Percentiles rank a stretch among this genome's conserved stretches.
These are phyloP conservation scores for Penicillium waksmanii DNA, from an alignment of 495 filamentous ascomycete genomes.

Conservation along the genomic window DNA sequence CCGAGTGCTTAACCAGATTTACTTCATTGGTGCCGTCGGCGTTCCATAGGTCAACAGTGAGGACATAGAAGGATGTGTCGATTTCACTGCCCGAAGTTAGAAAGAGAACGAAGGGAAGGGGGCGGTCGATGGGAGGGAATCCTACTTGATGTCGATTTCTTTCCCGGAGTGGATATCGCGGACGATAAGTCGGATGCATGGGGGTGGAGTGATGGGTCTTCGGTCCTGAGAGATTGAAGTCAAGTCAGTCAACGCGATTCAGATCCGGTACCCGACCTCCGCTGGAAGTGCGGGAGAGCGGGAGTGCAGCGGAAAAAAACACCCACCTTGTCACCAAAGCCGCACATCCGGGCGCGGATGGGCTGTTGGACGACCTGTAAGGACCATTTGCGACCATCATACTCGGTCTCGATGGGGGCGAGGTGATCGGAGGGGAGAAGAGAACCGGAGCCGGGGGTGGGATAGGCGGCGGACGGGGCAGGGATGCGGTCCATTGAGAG, in stretches of 20 bases:
- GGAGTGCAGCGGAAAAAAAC: conserved; percentile 4
- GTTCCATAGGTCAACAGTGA: conserved; percentile 92
- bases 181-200: conserved; percentile 85
- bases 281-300: background rate
- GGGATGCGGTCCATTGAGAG: conserved; percentile 55
- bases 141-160: conserved; percentile 88
- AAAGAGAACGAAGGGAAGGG: too few species aligned
- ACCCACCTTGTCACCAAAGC: conserved; percentile 94
- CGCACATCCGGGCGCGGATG: conserved; percentile 94
- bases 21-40: conserved; percentile 84
- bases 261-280: background rate
- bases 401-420: conserved; percentile 41
- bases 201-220: conserved; percentile 93
- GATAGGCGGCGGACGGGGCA: conserved; percentile 45
- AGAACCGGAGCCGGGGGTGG: conserved; percentile 39
- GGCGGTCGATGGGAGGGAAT: background rate
- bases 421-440: conserved; percentile 42
- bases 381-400: conserved; percentile 60
- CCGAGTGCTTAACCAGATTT: conserved; percentile 88
- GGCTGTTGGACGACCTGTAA: conserved; percentile 91
- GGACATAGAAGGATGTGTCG: conserved; percentile 87
- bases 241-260: conserved; percentile 16
- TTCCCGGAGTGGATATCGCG: conserved; percentile 78
- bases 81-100: conserved; percentile 55
- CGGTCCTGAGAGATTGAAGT: conserved; percentile 69